Base-by-base conservation (phyloP, 1,284 basidiomycete species). In the Singerocomus rubriflavus region DNA sequence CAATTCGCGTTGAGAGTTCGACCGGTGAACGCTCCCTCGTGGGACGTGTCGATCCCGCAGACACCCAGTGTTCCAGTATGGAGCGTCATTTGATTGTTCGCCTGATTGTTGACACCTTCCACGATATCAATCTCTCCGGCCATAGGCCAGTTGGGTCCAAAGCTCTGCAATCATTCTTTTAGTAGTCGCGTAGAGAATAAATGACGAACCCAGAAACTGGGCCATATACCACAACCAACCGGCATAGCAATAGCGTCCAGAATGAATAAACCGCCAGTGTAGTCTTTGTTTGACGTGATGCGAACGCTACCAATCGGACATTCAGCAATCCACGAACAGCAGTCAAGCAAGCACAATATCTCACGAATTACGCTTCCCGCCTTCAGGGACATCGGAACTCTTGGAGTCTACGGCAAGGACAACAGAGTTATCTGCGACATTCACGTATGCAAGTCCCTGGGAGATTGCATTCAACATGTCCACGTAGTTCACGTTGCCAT, bases 211-310 rank as follows among this genome's bases (percentile, higher is more conserved):
- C 89, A 42, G 9, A 64, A 63, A 33, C 51, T 53, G 11, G 89
- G 90, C 90, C 90, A 93, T 27, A 83, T 78, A 37, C 80, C 79
- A 67, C 88, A 91, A 0, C 91, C 91, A 57, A 80, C 78, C 4
- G 91, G 88, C 82, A 91, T 89, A 25, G 78, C 68, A 39, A 64
- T 71, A 56, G 91, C 77, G 64, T 93, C 89, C 27, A 87, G 76
- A 54, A 94, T 80, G 69, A 93, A 85, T 25, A 93, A 73, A 2
- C 89, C 90, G 10, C 75, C 71, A 29, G 71, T 78, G 67, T 83
- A 93, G 1, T 71, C 66, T 57, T 84, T 80, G 61, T 81, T 79
- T 38, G 82, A 78, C 36, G 72, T 75, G 58, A 94, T 85, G 41
- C 90, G 84, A 32, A 93, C 78, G 5, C 84, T 85, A 54, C 13